A percentile compares a stretch with the other conserved stretches of the same genome.
Conservation (phyloP, 2,329 filamentous ascomycete species). For the Penicillium sp. region DNA sequence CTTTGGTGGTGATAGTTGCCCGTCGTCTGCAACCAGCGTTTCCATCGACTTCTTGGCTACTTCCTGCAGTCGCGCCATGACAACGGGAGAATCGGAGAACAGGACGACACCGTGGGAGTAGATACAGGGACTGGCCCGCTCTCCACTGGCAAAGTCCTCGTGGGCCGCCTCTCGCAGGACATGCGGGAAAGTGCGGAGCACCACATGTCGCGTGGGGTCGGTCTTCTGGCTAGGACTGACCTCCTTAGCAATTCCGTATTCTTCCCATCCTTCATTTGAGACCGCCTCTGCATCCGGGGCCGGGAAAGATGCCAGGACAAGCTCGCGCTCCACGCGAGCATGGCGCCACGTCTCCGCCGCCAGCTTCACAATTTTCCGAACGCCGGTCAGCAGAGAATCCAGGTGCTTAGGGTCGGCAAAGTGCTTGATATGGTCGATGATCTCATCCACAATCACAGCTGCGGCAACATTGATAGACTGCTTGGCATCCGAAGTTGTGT, state of each 20-base stretch:
- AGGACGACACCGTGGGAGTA: constrained; percentile 51
- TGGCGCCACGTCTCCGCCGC: constrained; percentile 59
- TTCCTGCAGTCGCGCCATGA: constrained; percentile 42
- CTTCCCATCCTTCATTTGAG: constrained; percentile 38
- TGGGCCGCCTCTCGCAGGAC: constrained; percentile 54
- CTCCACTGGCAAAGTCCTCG: constrained; percentile 48
- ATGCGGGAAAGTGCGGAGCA: constrained; percentile 53
- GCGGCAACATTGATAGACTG: constrained; percentile 56
- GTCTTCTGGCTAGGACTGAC: constrained; percentile 10
- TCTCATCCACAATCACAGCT: constrained; percentile 56
- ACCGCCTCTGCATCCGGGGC: constrained; percentile 36
- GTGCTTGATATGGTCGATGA: constrained; percentile 53
- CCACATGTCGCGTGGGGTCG: constrained; percentile 41
- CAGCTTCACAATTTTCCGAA: constrained; percentile 56
- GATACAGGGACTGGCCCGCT: constrained; percentile 45
- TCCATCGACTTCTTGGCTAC: constrained; percentile 33
- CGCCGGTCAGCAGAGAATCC: constrained; percentile 50
- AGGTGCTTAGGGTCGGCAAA: constrained; percentile 53
- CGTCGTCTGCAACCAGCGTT: constrained; percentile 9
- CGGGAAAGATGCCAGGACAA: constrained; percentile 54
- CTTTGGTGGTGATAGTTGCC: constrained; percentile 11
- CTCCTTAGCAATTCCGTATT: constrained; percentile 31
- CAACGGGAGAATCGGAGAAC: constrained; percentile 49
- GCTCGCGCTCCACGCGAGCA: constrained; percentile 56
- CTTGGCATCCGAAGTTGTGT: constrained; percentile 56